Percentiles rank a stretch among this genome's conserved stretches.
phyloP scores from a whole-genome alignment of 1,284 basidiomycete species.

The Tausonia pullulans region DNA sequence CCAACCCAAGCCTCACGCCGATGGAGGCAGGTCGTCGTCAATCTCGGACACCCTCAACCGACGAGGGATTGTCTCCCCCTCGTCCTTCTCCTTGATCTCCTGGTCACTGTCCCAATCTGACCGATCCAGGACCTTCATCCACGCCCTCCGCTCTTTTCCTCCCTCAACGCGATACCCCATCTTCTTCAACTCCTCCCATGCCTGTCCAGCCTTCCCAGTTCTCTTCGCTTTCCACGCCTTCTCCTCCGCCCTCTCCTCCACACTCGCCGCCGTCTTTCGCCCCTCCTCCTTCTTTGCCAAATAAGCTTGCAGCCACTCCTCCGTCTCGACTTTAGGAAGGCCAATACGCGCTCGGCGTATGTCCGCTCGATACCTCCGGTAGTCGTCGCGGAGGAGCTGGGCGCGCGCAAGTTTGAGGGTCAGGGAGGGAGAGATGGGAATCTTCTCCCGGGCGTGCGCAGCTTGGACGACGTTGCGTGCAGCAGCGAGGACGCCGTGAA shows the following conservation, averaged over 20 bases:
- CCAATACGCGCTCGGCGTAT: too few species aligned
- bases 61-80: too few species aligned
- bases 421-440: too few species aligned
- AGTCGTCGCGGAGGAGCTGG: too few species aligned
- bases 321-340: too few species aligned
- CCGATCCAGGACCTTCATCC: conserved; percentile 22
- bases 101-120: conserved; percentile 41
- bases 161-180: conserved; percentile 18
- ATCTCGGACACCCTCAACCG: conserved; percentile 38
- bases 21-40: conserved; percentile 45
- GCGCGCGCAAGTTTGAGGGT: too few species aligned
- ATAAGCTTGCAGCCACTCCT: too few species aligned
- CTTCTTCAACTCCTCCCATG: conserved; percentile 40
- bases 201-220: conserved; percentile 14
- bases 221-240: neutral
- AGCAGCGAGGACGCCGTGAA: too few species aligned
- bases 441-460: too few species aligned
- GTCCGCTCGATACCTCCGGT: too few species aligned
- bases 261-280: neutral
- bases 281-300: neutral
- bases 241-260: neutral
- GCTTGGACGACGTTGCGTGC: too few species aligned
- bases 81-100: conserved; percentile 49
- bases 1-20: conserved; percentile 49
- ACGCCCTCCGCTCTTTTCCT: conserved; percentile 13